Percentiles rank a stretch among this genome's conserved stretches.
Conservation (phyloP, 176 grass and related monocot genomes). For the Avena sativa region DNA sequence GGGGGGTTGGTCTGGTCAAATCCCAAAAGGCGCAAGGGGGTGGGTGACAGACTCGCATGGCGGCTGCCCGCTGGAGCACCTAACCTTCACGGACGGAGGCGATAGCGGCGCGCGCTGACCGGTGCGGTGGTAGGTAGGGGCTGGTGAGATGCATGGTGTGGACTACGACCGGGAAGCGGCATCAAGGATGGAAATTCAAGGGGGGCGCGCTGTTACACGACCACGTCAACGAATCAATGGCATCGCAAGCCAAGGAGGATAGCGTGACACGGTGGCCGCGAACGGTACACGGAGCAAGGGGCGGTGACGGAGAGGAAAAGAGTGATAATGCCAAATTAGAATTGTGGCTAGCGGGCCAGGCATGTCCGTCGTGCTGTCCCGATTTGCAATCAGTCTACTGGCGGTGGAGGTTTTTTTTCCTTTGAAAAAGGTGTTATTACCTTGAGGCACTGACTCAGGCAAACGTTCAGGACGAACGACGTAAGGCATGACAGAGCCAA, state of each 20-base stretch:
- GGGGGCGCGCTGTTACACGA: background rate
- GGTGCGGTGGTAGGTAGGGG: background rate
- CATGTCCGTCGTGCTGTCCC: background rate
- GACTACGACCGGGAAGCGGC: background rate
- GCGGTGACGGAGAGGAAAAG: background rate
- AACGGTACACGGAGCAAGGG: background rate
- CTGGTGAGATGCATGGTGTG: background rate
- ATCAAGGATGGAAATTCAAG: background rate
- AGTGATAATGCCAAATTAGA: background rate
- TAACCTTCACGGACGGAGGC: background rate
- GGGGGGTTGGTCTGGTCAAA: constrained; percentile 9
- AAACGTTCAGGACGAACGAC: no score
- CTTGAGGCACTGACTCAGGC: no score
- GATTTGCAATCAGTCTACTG: no score
- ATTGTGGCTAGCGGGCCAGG: background rate
- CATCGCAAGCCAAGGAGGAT: background rate
- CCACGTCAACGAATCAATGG: background rate
- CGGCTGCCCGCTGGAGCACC: background rate
- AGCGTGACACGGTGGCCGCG: background rate
- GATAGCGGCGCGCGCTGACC: background rate
- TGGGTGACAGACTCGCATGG: background rate
- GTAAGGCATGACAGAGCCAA: no score
- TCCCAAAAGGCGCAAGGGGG: background rate
- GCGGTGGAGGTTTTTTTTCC: no score
- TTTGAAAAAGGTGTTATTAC: no score